A percentile compares a stretch with the other conserved stretches of the same genome.
Evolutionary conservation across 176 grass and related monocot species (phyloP).

Genomic region (Echinochloa phyllopogon): DNA sequence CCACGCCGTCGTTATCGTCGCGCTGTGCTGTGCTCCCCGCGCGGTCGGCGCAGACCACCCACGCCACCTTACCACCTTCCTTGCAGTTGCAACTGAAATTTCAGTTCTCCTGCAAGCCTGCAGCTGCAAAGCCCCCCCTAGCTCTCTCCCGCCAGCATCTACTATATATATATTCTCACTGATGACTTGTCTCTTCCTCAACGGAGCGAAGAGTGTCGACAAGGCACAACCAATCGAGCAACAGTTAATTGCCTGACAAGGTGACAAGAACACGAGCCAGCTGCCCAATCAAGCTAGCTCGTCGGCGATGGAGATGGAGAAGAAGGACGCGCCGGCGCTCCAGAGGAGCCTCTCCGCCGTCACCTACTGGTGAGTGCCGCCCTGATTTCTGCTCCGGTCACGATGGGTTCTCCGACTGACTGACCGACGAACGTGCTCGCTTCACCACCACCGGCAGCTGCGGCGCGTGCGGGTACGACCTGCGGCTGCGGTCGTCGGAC

Average conservation of each 20-base stretch:
- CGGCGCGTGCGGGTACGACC: conserved; percentile 58
- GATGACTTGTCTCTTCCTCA: neutral
- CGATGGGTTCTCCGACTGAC: neutral
- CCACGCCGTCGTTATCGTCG: neutral
- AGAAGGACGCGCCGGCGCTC: neutral
- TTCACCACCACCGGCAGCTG: conserved; percentile 40
- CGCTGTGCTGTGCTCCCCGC: neutral
- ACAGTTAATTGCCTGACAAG: neutral
- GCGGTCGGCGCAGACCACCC: conserved; percentile 31
- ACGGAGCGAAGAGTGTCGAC: neutral
- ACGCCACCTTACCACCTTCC: conserved; percentile 2
- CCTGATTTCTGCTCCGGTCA: neutral
- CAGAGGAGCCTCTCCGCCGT: conserved; percentile 42
- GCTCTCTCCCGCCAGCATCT: neutral
- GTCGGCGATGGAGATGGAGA: neutral
- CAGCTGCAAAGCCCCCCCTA: neutral
- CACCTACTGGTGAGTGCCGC: conserved; percentile 48
- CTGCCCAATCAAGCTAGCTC: neutral
- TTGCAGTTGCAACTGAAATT: neutral
- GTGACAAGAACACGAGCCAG: neutral
- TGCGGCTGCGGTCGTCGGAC: conserved; percentile 56
- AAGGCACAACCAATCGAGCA: neutral
- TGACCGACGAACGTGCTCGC: too few relatives aligned
- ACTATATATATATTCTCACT: neutral
- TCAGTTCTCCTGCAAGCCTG: neutral